phyloP scores from a whole-genome alignment of 495 filamentous ascomycete genomes.

The Lichina pygmaea region DNA sequence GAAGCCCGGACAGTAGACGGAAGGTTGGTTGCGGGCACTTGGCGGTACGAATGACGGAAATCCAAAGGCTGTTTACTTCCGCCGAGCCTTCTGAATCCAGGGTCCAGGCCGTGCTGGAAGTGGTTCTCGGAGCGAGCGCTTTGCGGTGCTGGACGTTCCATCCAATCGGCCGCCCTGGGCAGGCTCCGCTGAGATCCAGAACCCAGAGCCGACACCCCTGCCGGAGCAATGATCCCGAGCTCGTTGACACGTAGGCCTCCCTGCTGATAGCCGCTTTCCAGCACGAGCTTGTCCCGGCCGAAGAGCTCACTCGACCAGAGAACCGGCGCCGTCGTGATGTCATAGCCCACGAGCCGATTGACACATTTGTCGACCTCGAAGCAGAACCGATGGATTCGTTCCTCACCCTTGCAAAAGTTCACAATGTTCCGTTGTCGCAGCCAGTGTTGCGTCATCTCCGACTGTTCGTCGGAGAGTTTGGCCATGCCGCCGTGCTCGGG shows the following conservation, averaged over 20 bases:
- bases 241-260: constrained; percentile 22
- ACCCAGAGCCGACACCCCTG: not conserved
- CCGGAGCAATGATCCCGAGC: constrained; percentile 16
- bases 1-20: constrained; percentile 32
- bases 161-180: too few species aligned
- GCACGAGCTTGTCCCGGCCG: constrained; percentile 44
- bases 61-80: too few species aligned
- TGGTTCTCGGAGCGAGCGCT: too few species aligned
- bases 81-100: too few species aligned
- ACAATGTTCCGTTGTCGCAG: constrained; percentile 56
- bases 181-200: too few species aligned
- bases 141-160: too few species aligned
- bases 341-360: constrained; percentile 65
- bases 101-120: too few species aligned
- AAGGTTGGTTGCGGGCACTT: too few species aligned
- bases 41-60: too few species aligned
- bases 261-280: constrained; percentile 37
- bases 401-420: constrained; percentile 88
- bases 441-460: constrained; percentile 68
- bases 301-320: constrained; percentile 84
- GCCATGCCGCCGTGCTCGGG: constrained; percentile 72
- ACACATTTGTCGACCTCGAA: constrained; percentile 74
- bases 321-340: constrained; percentile 64
- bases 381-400: constrained; percentile 83
- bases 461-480: constrained; percentile 90